Evolutionary conservation across 805 yeast species (phyloP).

Genomic region (Wickerhamiella occidentalis): DNA sequence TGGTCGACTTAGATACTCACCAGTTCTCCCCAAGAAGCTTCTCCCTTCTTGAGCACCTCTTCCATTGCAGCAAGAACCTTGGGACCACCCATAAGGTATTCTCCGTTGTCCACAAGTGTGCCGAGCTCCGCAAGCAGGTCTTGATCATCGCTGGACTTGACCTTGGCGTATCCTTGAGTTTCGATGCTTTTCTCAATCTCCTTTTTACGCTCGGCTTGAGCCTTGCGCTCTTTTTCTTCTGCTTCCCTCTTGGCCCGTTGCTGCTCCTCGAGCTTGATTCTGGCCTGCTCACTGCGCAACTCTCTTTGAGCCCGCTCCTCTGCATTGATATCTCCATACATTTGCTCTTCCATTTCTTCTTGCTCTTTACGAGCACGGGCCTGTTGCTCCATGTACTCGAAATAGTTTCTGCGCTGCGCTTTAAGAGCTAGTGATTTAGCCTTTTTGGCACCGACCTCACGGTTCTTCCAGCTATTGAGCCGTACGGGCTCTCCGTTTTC

Average conservation of each 20-base stretch:
- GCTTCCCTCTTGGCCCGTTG: constrained; percentile 17
- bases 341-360: constrained; percentile 21
- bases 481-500: constrained; percentile 14
- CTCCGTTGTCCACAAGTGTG: constrained; percentile 17
- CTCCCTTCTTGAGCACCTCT: constrained; percentile 6
- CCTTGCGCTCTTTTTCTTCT: constrained; percentile 18
- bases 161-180: constrained; percentile 17
- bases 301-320: constrained; percentile 22
- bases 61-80: constrained; percentile 4
- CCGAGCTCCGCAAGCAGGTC: constrained; percentile 17
- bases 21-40: constrained; percentile 11
- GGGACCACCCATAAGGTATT: constrained; percentile 15
- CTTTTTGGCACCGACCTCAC: constrained; percentile 27
- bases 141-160: constrained; percentile 16
- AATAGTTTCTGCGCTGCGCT: constrained; percentile 27
- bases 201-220: constrained; percentile 14
- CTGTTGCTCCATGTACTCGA: constrained; percentile 25
- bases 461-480: constrained; percentile 21
- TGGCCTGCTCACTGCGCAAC: constrained; percentile 15
- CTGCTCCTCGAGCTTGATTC: constrained; percentile 17
- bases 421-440: constrained; percentile 26
- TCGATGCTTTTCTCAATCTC: constrained; percentile 14
- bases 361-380: constrained; percentile 23
- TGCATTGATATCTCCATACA: constrained; percentile 27
- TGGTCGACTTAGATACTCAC: constrained; percentile 27